Conservation (phyloP, 768 basidiomycete genomes). For the Suillus subluteus region DNA sequence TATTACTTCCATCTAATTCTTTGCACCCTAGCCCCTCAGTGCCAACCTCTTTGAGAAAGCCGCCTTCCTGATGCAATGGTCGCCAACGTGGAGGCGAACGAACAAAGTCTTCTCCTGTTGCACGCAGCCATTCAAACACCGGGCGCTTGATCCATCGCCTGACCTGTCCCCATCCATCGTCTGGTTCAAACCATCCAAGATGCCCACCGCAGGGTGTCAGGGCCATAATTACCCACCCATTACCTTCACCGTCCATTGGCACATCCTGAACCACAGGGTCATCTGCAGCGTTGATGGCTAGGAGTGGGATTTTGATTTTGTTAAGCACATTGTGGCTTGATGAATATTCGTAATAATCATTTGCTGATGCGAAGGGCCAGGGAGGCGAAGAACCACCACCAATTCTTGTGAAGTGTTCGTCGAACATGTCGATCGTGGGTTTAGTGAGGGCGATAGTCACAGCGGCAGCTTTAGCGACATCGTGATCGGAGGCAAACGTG, state of each 20-base stretch:
- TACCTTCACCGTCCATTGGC: constrained; percentile 58
- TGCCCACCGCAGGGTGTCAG: constrained; percentile 73
- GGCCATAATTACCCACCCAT: constrained; percentile 59
- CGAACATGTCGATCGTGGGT: constrained; percentile 61
- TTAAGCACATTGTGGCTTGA: constrained; percentile 65
- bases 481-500: constrained; percentile 52
- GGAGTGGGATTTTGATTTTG: constrained; percentile 70
- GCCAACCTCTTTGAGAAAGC: constrained; percentile 63
- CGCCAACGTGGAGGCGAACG: constrained; percentile 35
- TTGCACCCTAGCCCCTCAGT: constrained; percentile 59
- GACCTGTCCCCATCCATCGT: constrained; percentile 35
- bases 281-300: constrained; percentile 75
- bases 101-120: constrained; percentile 56
- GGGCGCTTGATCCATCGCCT: constrained; percentile 71
- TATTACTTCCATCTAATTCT: constrained; percentile 53
- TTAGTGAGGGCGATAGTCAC: constrained; percentile 51
- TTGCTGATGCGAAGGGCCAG: constrained; percentile 49
- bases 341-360: constrained; percentile 52
- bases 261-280: constrained; percentile 74
- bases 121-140: constrained; percentile 71
- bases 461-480: constrained; percentile 51
- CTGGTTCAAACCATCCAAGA: constrained; percentile 80
- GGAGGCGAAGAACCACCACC: constrained; percentile 68
- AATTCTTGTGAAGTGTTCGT: constrained; percentile 65
- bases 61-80: constrained; percentile 53